Conservation (phyloP, 108 stramenopile genomes). For the Schizochytrium sp. region DNA sequence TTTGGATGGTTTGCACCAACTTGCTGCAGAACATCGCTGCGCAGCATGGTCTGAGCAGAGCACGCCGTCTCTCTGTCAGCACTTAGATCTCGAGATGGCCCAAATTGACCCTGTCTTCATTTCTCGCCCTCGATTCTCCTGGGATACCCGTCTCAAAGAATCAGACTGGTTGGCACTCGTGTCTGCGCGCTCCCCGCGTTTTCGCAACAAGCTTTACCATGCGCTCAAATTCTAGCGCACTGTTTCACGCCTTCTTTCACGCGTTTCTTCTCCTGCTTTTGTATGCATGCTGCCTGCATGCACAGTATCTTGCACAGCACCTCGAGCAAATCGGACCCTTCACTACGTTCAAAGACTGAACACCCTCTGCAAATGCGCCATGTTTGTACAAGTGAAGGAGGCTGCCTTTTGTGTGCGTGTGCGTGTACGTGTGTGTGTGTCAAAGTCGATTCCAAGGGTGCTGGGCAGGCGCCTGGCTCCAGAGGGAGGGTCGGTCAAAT, state of each 20-base stretch:
- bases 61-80: not conserved
- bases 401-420: too few species aligned
- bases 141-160: not conserved
- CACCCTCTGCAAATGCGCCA: too few species aligned
- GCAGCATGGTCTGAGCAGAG: not conserved
- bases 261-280: not conserved
- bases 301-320: not conserved
- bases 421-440: too few species aligned
- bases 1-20: not conserved
- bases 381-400: too few species aligned
- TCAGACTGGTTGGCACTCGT: not conserved
- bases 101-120: not conserved
- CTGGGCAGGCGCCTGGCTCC: too few species aligned
- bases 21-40: not conserved
- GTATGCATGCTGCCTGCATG: not conserved
- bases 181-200: not conserved
- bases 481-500: too few species aligned
- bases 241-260: not conserved
- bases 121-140: not conserved
- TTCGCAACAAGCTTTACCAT: not conserved
- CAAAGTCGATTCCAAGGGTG: too few species aligned
- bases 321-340: too few species aligned
- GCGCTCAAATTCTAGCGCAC: not conserved
- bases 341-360: too few species aligned
- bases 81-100: not conserved